Conservation (phyloP, 2,329 filamentous ascomycete species). For the Colletotrichum musicola region DNA sequence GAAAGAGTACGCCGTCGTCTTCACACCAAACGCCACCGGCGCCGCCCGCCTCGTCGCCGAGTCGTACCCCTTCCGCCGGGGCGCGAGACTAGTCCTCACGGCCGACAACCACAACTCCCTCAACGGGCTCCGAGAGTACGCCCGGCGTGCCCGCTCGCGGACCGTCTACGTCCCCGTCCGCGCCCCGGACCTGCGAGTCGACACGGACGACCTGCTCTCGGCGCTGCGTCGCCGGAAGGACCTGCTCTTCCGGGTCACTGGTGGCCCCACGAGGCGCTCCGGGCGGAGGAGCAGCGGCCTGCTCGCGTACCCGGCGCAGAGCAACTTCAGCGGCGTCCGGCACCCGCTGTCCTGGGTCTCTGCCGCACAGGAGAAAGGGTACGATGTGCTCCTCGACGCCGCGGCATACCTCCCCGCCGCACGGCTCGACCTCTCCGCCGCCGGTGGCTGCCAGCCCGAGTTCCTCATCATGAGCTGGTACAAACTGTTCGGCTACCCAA, state of each 20-base stretch:
- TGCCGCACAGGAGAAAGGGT: conserved; percentile 52
- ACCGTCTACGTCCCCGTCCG: conserved; percentile 49
- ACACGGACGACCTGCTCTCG: conserved; percentile 42
- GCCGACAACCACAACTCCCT: conserved; percentile 58
- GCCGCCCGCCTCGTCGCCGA: conserved; percentile 55
- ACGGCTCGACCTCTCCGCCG: conserved; percentile 48
- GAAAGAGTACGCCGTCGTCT: conserved; percentile 55
- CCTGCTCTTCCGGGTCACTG: conserved; percentile 1
- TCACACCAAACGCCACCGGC: conserved; percentile 55
- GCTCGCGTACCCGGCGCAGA: conserved; percentile 61
- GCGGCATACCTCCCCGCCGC: conserved; percentile 55
- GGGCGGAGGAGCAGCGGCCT: conserved; percentile 44
- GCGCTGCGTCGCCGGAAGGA: conserved; percentile 41
- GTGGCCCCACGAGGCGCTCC: background rate
- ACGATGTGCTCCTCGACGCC: conserved; percentile 55
- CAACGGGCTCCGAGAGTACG: conserved; percentile 54
- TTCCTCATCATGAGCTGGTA: conserved; percentile 57
- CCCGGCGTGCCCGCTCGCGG: conserved; percentile 42
- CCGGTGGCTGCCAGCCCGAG: conserved; percentile 48
- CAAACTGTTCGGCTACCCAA: conserved; percentile 57
- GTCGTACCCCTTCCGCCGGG: conserved; percentile 50
- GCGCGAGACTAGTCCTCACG: conserved; percentile 49
- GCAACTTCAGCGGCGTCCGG: conserved; percentile 58
- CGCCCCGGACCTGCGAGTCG: conserved; percentile 46
- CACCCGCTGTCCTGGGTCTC: conserved; percentile 54